These are phyloP conservation scores for Rhodamnia argentea DNA, from an alignment of 345 rosid genomes.

Conservation along the genomic window DNA sequence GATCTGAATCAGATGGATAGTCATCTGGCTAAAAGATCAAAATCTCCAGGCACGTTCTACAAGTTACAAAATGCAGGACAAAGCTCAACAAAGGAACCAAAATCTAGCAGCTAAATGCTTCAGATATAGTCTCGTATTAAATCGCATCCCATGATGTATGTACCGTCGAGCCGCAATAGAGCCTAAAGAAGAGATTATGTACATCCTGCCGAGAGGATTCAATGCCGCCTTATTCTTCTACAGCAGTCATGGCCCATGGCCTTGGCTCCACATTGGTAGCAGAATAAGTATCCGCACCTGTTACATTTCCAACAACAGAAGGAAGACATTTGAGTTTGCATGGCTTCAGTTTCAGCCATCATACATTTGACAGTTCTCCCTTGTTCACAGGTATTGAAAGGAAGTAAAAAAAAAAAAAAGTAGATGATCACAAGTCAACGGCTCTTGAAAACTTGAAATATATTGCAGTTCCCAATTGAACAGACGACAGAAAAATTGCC, in stretches of 20 bases:
- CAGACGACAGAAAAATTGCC: background rate
- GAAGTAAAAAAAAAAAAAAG: background rate
- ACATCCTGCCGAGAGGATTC: background rate
- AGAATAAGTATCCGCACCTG: conserved; percentile 34
- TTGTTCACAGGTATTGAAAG: background rate
- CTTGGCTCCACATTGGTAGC: conserved; percentile 25
- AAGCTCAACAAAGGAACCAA: background rate
- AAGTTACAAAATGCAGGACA: background rate
- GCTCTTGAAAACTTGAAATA: background rate
- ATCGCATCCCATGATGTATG: conserved; percentile 14
- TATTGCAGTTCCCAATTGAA: background rate
- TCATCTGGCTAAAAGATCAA: background rate
- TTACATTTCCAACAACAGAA: background rate
- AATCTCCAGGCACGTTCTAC: background rate
- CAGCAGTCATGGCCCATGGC: conserved; percentile 1
- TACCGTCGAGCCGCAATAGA: background rate
- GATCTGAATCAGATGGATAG: background rate
- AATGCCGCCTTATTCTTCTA: background rate
- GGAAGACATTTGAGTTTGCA: background rate
- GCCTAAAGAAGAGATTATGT: background rate
- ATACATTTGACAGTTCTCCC: background rate
- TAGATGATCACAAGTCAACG: background rate
- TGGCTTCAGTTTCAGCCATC: background rate
- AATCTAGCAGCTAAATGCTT: background rate
- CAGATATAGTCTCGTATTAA: conserved; percentile 2